Evolutionary conservation across 768 basidiomycete genomes (phyloP), one percentile per base, ranked within the genome.

Genomic region (Hericium rajendrae): DNA sequence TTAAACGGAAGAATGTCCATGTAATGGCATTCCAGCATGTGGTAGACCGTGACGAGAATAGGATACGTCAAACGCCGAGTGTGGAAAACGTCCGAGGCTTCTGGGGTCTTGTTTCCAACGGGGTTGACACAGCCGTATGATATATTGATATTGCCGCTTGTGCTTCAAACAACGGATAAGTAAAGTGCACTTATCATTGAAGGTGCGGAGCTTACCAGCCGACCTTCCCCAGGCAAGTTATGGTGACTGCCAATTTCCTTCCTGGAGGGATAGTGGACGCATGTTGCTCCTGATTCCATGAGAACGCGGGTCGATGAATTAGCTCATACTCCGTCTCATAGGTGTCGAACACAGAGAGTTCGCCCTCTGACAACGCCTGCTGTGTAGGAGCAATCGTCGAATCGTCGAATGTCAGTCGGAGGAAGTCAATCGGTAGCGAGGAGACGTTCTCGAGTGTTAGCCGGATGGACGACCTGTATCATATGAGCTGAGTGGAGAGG

Each of bases 371-470:
- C 6, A 98, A 75, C 15, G 84, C 78, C 62, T 85, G 82, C 64
- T 87, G 88, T 0, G 88, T 85, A 20, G 85, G 82, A 6, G 77
- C 75, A 28, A 91, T 84, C 1, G 91, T 92, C 2, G 92, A 93
- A 69, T 99, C 97, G 55, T 95, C 87, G 64, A 97, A 97, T 2
- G 81, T 84, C 24, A 97, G 74, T 39, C 85, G 83, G 56, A 98
- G 61, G 65, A 95, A 97, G 67, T 97, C 86, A 51, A 97, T 78
- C 0, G 89, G 84, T 38, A 93, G 69, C 1, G 79, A 59, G 1
- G 94, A 97, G 9, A 91, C 83, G 63, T 98, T 98, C 69, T 97
- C 95, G 5, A 98, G 73, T 0, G 88, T 91, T 48, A 98, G 76
- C 3, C 89, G 85, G 50, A 98, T 83, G 5, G 75, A 81, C 2